Evolutionary conservation across 2,329 filamentous ascomycete species (phyloP), one percentile per base, ranked within the genome.

Genomic region (Cephalotrichum gorgonifer): DNA sequence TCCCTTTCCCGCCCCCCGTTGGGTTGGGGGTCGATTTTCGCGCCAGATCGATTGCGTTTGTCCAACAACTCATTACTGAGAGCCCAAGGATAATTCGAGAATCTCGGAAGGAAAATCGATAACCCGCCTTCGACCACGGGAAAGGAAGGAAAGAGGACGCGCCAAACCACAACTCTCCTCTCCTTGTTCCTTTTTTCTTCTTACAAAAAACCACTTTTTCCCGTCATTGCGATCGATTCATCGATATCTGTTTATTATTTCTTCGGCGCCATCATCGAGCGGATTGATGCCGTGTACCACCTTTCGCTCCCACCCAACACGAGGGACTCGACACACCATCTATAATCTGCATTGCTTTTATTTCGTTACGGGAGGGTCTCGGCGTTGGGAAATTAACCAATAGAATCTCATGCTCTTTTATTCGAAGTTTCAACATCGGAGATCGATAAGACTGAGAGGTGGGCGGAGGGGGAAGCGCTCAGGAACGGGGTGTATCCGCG

Each of bases 171-270:
- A 46, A 48, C 50, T 43, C 50, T 45, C 43, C 49, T 30, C 46
- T 51, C 45, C 51, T 48, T 45, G 50, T 42, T 53, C 43, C 35
- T 49, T 49, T 43, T 28, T 47, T 44, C 22, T 48, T 43, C 44
- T 48, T 26, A 43, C n/a, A n/a, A n/a, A n/a, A n/a, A n/a, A n/a
- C n/a, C n/a, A n/a, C n/a, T n/a, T n/a, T n/a, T n/a, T n/a, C n/a
- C n/a, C n/a, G n/a, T n/a, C n/a, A n/a, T n/a, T n/a, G n/a, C n/a
- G n/a, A n/a, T n/a, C n/a, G n/a, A n/a, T n/a, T 41, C 41, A 35
- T 44, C 31, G 23, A 44, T 42, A 9, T 33, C 42, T 26, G 38
- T 45, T 51, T 50, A 3, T 22, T 38, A 17, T 39, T 38, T 38
- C 17, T 7, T 50, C 50, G 43, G 27, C 28, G 15, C 47, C 47